A percentile compares a stretch with the other conserved stretches of the same genome.
Evolutionary conservation across 208 protist species (phyloP).

Genomic region (Crithidia sp.): DNA sequence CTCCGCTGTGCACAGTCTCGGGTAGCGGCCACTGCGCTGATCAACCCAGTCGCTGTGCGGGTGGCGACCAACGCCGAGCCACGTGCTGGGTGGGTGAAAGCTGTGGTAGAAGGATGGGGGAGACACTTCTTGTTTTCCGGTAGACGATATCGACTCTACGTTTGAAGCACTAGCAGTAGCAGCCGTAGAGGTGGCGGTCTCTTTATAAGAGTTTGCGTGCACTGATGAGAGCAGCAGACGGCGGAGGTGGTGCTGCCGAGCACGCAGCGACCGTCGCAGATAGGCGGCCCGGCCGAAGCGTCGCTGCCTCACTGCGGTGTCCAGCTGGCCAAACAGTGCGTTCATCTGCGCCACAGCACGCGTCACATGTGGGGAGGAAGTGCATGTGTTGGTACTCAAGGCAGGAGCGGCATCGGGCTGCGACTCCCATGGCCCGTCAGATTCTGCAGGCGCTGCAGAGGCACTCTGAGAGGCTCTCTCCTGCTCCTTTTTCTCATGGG

Average conservation of each 20-base stretch:
- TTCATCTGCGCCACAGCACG: slow-evolving; percentile 24
- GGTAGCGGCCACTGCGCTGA: slow-evolving; percentile 53
- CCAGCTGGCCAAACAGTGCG: slow-evolving; percentile 21
- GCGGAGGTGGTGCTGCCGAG: slow-evolving; percentile 19
- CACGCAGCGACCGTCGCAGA: slow-evolving; percentile 22
- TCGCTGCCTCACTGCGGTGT: slow-evolving; percentile 32
- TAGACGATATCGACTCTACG: too few relatives aligned
- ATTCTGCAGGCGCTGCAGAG: neutral
- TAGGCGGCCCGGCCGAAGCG: slow-evolving; percentile 3
- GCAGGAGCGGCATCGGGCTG: neutral
- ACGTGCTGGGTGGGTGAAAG: slow-evolving; percentile 49
- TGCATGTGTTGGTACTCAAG: too few relatives aligned
- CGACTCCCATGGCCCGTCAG: neutral
- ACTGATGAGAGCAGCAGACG: neutral
- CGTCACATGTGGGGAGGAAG: neutral
- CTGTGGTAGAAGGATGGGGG: slow-evolving; percentile 27
- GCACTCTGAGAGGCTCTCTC: neutral
- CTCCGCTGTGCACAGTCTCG: slow-evolving; percentile 11
- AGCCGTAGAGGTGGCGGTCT: too few relatives aligned
- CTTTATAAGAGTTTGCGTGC: neutral
- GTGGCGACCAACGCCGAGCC: slow-evolving; percentile 48
- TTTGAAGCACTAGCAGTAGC: too few relatives aligned
- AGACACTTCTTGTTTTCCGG: too few relatives aligned
- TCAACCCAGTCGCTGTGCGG: slow-evolving; percentile 40
- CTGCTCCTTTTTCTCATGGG: too few relatives aligned